A percentile compares a stretch with the other conserved stretches of the same genome.
Conservation (phyloP, 2,329 filamentous ascomycete species). For the Aspergillus cejpii region DNA sequence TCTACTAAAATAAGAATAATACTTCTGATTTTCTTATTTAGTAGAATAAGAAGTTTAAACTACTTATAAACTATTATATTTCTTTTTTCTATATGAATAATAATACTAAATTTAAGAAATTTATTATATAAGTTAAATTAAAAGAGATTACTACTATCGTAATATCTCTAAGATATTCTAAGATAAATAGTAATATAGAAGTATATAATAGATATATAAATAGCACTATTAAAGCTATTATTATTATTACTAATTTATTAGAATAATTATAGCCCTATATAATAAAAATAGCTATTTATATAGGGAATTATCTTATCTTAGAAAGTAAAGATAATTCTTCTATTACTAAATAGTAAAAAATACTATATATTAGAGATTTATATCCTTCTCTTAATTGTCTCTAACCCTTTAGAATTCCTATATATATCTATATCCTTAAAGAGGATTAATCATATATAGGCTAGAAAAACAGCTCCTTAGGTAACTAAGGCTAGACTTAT, state of each 20-base stretch:
- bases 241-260: not conserved
- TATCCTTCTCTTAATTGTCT: too few species aligned
- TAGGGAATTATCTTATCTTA: not conserved
- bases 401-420: too few species aligned
- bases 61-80: not conserved
- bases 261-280: not conserved
- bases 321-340: not conserved
- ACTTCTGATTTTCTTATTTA: not conserved
- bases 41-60: not conserved
- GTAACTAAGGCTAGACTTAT: not conserved
- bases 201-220: not conserved
- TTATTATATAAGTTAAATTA: not conserved
- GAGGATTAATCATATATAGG: too few species aligned
- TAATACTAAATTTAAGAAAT: not conserved
- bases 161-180: not conserved
- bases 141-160: not conserved
- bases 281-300: not conserved
- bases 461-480: not conserved
- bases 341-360: too few species aligned
- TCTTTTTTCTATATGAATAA: not conserved
- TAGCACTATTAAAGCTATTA: not conserved
- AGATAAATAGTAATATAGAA: not conserved
- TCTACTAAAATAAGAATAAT: not conserved
- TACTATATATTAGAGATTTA: too few species aligned
- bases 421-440: too few species aligned